Evolutionary conservation across 768 basidiomycete genomes (phyloP).

Genomic region (Agrocybe pediades): DNA sequence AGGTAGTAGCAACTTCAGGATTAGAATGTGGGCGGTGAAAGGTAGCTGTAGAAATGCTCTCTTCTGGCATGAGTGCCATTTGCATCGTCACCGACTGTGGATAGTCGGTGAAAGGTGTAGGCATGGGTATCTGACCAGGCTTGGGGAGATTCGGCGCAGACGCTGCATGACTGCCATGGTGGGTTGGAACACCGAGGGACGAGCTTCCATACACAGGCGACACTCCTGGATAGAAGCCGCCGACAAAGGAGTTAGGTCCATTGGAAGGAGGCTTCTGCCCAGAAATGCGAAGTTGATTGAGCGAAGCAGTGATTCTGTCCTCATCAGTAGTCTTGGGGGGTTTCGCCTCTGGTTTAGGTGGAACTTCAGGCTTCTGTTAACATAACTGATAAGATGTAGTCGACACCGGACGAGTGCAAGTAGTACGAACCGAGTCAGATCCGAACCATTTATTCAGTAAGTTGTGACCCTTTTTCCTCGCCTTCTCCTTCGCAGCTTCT

Average conservation of each 20-base stretch:
- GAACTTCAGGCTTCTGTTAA: slow-evolving; percentile 15
- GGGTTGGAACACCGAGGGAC: neutral
- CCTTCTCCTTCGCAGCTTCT: neutral
- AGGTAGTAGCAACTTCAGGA: slow-evolving; percentile 13
- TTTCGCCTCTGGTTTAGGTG: slow-evolving; percentile 12
- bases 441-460: neutral
- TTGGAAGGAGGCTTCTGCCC: slow-evolving; percentile 8
- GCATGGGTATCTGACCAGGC: slow-evolving; percentile 29
- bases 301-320: slow-evolving; percentile 23
- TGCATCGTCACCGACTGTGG: slow-evolving; percentile 42
- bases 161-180: neutral
- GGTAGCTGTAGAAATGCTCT: slow-evolving; percentile 16
- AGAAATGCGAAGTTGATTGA: slow-evolving; percentile 28
- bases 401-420: neutral
- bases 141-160: slow-evolving; percentile 20
- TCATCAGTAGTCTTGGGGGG: neutral
- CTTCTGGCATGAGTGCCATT: slow-evolving; percentile 31
- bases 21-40: slow-evolving; percentile 34
- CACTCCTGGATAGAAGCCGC: slow-evolving; percentile 45
- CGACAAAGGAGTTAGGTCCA: slow-evolving; percentile 38
- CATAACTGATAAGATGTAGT: neutral
- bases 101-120: slow-evolving; percentile 31
- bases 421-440: neutral
- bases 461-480: neutral
- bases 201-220: slow-evolving; percentile 1